Conservation (phyloP, 1,139 yeast genomes). For the Geotrichum fermentans region DNA sequence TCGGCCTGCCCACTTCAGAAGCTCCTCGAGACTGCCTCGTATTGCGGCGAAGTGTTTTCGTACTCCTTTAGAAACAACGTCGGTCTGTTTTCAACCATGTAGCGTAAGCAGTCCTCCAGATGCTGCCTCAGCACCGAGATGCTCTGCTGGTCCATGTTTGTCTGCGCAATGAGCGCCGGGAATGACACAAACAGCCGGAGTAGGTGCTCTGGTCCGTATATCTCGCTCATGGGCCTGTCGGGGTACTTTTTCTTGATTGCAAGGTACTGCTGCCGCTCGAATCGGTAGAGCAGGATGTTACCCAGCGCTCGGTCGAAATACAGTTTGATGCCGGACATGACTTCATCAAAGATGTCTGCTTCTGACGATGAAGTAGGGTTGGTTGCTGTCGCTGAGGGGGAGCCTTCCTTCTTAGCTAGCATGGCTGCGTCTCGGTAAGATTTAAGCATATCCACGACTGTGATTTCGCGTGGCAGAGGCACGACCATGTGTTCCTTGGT, state of each 20-base stretch:
- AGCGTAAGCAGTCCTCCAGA: constrained; percentile 50
- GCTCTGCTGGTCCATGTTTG: constrained; percentile 77
- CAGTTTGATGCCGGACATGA: constrained; percentile 59
- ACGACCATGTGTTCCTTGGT: constrained; percentile 70
- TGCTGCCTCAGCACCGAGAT: constrained; percentile 53
- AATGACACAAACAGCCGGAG: constrained; percentile 67
- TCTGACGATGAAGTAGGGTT: constrained; percentile 39
- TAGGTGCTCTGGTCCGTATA: constrained; percentile 77
- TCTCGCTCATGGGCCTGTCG: constrained; percentile 40
- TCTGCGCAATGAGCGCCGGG: constrained; percentile 74
- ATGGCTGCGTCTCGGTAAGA: constrained; percentile 40
- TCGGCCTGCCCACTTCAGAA: too few relatives aligned
- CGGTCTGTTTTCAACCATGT: constrained; percentile 45
- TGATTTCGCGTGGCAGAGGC: constrained; percentile 52
- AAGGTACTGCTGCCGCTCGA: constrained; percentile 77
- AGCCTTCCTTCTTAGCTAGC: background rate
- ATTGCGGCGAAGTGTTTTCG: constrained; percentile 57
- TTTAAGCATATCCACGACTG: constrained; percentile 50
- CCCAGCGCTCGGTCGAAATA: constrained; percentile 78
- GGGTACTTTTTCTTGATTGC: constrained; percentile 46
- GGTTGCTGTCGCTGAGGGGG: background rate
- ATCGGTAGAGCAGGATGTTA: constrained; percentile 67
- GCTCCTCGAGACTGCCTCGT: constrained; percentile 47
- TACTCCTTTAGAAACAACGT: constrained; percentile 47
- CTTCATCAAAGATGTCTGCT: constrained; percentile 59